Base-by-base conservation (phyloP, 2,329 filamentous ascomycete genomes). In the Colletotrichum spinosum region DNA sequence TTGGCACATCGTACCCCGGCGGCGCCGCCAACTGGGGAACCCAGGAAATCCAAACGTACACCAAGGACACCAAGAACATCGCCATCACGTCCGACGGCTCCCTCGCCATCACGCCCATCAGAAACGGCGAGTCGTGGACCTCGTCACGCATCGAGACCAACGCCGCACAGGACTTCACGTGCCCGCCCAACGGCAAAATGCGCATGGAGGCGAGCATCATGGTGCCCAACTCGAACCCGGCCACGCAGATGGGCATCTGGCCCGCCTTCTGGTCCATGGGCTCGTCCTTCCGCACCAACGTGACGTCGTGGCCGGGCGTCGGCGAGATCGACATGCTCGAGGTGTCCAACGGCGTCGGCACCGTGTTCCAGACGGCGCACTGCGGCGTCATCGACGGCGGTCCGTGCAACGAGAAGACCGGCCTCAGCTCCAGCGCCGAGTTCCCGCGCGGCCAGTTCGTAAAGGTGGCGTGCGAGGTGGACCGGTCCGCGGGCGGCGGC, bases 21-120 rank as follows among this genome's bases (percentile, higher is more conserved):
- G 82, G 83, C 1, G 72, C 81, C 0, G 57, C 72, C 8, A 74
- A 80, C 66, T 85, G 83, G 83, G 83, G 83, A 53, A 86, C 83
- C 4, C 76, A 78, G 61, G 83, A 85, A 70, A 74, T 80, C 15
- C 74, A 85, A 70, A 77, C 74, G 1, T 85, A 85, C 73, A 84
- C 81, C 25, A 69, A 70, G 50, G 73, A 73, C 39, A 39, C 68
- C 11, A 62, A 70, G 46, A 85, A 85, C 72, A 68, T 84, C 48
- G 74, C 70, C 60, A 73, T 83, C 66, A 79, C 78, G 11, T 66
- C 73, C 11, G 72, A 55, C 35, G 65, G 65, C 42, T 59, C 58
- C 2, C 39, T 59, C 37, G 68, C 45, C n/a, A 62, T 48, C 48
- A 76, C 74, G 0, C 74, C 75, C 7, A 60, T 73, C 52, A 72